Evolutionary conservation across 2,329 filamentous ascomycete species (phyloP), one percentile per base, ranked within the genome.

Genomic region (Didymellaceae sp.): DNA sequence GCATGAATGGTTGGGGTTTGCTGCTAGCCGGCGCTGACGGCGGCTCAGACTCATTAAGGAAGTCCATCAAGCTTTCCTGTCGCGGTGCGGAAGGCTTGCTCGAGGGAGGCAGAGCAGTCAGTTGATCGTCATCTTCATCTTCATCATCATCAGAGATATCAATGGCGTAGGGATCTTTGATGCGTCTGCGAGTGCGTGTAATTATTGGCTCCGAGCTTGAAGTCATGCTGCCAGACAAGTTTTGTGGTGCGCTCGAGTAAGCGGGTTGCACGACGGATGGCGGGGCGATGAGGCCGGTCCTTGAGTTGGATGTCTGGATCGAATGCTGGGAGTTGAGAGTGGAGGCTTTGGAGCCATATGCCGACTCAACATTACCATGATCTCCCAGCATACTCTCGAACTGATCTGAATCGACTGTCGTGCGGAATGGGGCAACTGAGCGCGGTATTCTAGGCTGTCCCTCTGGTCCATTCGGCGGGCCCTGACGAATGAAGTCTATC

Each of bases 401-500:
- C 57, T 94, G 88, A 61, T 96, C 90, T 9, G 90, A 92, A 70
- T 96, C 91, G 81, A 92, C 88, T 0, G 91, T 93, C 26, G 82
- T 86, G 45, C 90, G 83, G 78, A 95, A 96, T 1, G 91, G 90
- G 8, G 91, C 91, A 10, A 94, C 86, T n/a, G 83, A 84, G 14
- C 89, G 86, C 32, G 91, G 88, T 55, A 95, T 94, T 18, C 90
- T 86, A 51, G 86, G 89, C 55, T 83, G 82, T 20, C 81, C 80
- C 33, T 78, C 80, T 25, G 78, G 75, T 33, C 34, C 77, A 70
- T 77, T 81, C 0, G 89, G 87, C 3, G 91, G 91, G 1, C 92
- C 93, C 68, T 90, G 87, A 35, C 92, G 87, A 58, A 99, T 95
- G 71, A 99, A 97, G 69, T 97, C 92, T 59, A 97, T 96, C 50